Evolutionary conservation across 495 filamentous ascomycete genomes (phyloP).

Genomic region (Glutinoglossum americanum): DNA sequence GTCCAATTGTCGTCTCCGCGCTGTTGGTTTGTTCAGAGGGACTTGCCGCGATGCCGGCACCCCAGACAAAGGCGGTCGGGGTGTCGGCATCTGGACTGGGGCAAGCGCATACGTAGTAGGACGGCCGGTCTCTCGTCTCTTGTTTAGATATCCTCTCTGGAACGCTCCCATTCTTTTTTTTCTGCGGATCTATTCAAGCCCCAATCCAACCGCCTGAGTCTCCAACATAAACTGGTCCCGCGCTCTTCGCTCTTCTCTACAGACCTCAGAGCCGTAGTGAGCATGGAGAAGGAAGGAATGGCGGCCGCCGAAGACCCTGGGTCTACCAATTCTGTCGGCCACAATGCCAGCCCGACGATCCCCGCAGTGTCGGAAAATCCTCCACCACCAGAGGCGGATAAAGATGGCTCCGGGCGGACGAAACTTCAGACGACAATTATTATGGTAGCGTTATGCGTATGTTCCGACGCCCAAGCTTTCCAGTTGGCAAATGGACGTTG

Average conservation of each 20-base stretch:
- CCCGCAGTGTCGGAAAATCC: background rate
- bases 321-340: background rate
- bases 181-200: too few relatives aligned
- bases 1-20: too few relatives aligned
- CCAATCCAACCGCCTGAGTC: too few relatives aligned
- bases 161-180: too few relatives aligned
- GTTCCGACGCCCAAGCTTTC: background rate
- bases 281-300: background rate
- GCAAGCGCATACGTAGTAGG: too few relatives aligned
- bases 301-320: background rate
- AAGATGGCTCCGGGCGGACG: background rate
- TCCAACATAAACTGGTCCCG: background rate
- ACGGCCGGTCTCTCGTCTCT: too few relatives aligned
- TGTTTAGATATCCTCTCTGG: too few relatives aligned
- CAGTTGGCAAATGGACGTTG: too few relatives aligned
- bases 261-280: background rate
- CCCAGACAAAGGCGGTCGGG: background rate
- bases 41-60: too few relatives aligned
- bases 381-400: background rate
- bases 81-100: background rate
- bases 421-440: slow-evolving; percentile 1
- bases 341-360: background rate
- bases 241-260: background rate
- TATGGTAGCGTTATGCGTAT: slow-evolving; percentile 3
- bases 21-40: too few relatives aligned